Evolutionary conservation across 768 basidiomycete species (phyloP), one percentile per base, ranked within the genome.

Genomic region (Kwoniella botswanensis): DNA sequence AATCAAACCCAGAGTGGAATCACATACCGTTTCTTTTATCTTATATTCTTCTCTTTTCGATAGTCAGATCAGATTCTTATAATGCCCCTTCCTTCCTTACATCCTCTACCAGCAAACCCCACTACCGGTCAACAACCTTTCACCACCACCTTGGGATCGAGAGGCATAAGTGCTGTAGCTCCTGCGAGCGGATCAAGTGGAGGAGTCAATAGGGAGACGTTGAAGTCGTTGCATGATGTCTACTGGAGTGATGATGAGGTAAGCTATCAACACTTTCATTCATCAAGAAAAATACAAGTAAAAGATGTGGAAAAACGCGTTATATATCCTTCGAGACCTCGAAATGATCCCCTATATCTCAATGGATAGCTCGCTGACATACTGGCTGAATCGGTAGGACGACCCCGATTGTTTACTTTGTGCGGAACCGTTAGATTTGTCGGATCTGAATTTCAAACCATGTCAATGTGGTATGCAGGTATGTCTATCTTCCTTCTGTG

Each of bases 381-480:
- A 64, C 10, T 24, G 12, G 21, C 22, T 7, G 35, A 35, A 6
- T 56, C n/a, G n/a, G 10, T 76, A 98, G 96, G 96, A 98, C 83
- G 94, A 98, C 81, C 92, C 92, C 72, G 97, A 98, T 80, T 99
- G 97, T 86, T 93, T 97, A 56, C 89, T 99, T 70, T 99, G 97
- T 85, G 89, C 98, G 55, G 96, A 98, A 82, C 94, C 97, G 86
- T 94, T 99, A 91, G 97, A 98, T 86, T 89, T 98, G 76, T 94
- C 94, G 61, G 97, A 99, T 88, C 89, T 98, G 84, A 96, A 96
- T 86, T 99, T 99, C 86, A 96, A 94, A 86, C 97, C 97, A 29
- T 99, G 97, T 85, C 90, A 94, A 63, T 99, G 97, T 85, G 97
- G 97, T 71, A 97, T 98, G 85, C 97, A 98, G 88, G 97, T 92